Evolutionary conservation across 1,284 basidiomycete species (phyloP), one percentile per base, ranked within the genome.

Genomic region (Bjerkandera adusta): DNA sequence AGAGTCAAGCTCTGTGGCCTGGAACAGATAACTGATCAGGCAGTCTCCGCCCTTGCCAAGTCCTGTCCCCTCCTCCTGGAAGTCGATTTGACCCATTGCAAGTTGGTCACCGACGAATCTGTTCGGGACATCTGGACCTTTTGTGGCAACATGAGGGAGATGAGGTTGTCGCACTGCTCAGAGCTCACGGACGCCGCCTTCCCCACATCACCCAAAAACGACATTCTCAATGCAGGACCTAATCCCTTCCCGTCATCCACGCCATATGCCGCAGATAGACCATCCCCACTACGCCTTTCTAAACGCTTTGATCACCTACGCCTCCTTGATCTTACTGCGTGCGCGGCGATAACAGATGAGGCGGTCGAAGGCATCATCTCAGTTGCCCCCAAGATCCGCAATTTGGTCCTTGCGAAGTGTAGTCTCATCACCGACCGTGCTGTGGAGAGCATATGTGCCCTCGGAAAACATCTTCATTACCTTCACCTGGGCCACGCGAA

Each of bases 391-490:
- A 89, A 89, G 64, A 88, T 99, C 56, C 84, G 97, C 54, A 95
- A 90, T 58, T 75, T 99, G 33, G 91, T 95, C 22, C 71, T 99
- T 36, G 91, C 94, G 43, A 99, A 98, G 68, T 99, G 97, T 64
- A 68, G 73, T 3, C 70, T 81, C 35, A 72, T 99, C 59, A 97
- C 96, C 7, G 94, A 99, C 67, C 79, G 77, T 44, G 79, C 89
- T 2, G 79, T 98, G 22, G 86, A 91, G 60, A 88, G 81, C 52
- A 92, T 99, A 33, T 89, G 90, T 61, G 77, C 76, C 59, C 75
- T 99, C 13, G 96, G 96, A 21, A 90, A 91, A 63, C 85, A 95
- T 61, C 66, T 99, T 27, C 97, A 99, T 67, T 94, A 97, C 64
- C 76, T 99, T 32, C 97, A 99, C 65, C 76, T 99, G 11, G 97